A percentile compares a stretch with the other conserved stretches of the same genome.
phyloP scores from a whole-genome alignment of 305 asterid genomes.

The Euphrasia arctica region DNA sequence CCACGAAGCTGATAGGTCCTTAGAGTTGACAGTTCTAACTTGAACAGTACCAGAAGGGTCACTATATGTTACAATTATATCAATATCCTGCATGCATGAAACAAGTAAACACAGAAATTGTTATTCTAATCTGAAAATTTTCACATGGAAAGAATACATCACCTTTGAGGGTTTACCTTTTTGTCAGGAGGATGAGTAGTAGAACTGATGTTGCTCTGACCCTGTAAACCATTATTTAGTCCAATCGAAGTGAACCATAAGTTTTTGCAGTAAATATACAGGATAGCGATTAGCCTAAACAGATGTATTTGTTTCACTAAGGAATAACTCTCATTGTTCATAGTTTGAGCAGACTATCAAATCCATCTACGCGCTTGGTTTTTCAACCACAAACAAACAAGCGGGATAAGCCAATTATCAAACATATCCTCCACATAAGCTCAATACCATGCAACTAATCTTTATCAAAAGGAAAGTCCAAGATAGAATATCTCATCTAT shows the following conservation, averaged over 20 bases:
- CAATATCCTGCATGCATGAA: conserved; percentile 66
- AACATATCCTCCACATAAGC: conserved; percentile 11
- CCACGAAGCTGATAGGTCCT: conserved; percentile 89
- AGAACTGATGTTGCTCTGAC: conserved; percentile 40
- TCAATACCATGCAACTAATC: conserved; percentile 10
- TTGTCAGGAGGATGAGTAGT: conserved; percentile 41
- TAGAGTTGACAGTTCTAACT: conserved; percentile 65
- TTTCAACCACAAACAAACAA: conserved; percentile 20
- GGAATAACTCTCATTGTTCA: conserved; percentile 19
- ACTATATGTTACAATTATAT: conserved; percentile 74
- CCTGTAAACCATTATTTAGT: conserved; percentile 44
- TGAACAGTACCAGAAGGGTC: conserved; percentile 77
- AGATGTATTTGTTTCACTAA: conserved; percentile 14
- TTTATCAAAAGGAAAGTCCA: conserved; percentile 12
- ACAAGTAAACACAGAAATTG: conserved; percentile 22
- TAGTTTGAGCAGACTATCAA: conserved; percentile 17
- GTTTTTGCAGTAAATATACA: conserved; percentile 22
- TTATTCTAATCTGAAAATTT: conserved; percentile 23
- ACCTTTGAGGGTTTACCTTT: conserved; percentile 44
- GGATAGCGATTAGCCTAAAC: conserved; percentile 8
- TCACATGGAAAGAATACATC: conserved; percentile 23
- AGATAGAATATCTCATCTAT: too few relatives aligned
- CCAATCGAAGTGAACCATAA: conserved; percentile 16
- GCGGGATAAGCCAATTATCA: conserved; percentile 14
- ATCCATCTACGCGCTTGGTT: conserved; percentile 25